Percentiles rank a stretch among this genome's conserved stretches.
phyloP scores from a whole-genome alignment of 805 yeast species.

The Pachysolen tannophilus region DNA sequence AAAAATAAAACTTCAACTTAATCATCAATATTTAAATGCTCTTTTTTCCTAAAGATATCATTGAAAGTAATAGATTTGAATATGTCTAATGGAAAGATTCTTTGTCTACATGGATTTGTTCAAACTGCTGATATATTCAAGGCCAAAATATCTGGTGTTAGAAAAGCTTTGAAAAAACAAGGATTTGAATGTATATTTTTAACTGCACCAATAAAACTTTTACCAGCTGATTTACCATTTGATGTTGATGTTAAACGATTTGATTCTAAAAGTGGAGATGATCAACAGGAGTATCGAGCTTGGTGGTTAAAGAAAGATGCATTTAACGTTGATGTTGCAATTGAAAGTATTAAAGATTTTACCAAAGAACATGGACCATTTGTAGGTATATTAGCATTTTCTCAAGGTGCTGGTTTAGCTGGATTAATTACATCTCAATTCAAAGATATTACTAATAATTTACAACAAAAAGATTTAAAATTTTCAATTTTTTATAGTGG shows the following conservation, averaged over 20 bases:
- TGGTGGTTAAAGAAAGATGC: conserved; percentile 63
- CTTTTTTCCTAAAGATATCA: too few species aligned
- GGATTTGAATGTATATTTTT: conserved; percentile 69
- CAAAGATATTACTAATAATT: conserved; percentile 42
- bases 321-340: conserved; percentile 28
- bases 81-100: conserved; percentile 34
- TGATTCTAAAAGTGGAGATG: conserved; percentile 35
- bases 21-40: too few species aligned
- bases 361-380: conserved; percentile 66
- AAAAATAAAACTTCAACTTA: background rate
- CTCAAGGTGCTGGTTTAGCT: conserved; percentile 90
- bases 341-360: conserved; percentile 42
- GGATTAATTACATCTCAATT: conserved; percentile 60
- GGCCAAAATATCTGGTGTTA: conserved; percentile 80
- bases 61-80: background rate
- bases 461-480: conserved; percentile 43
- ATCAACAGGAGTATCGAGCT: conserved; percentile 34
- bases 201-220: conserved; percentile 67
- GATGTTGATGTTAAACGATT: conserved; percentile 38
- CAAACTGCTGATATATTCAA: conserved; percentile 81
- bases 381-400: conserved; percentile 83
- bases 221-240: conserved; percentile 69
- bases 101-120: conserved; percentile 89
- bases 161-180: conserved; percentile 60
- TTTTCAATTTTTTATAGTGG: conserved; percentile 78